Percentiles rank a stretch among this genome's conserved stretches.
These are phyloP conservation scores for Loxodes magnus DNA, from an alignment of 73 alveolate genomes.

Conservation along the genomic window DNA sequence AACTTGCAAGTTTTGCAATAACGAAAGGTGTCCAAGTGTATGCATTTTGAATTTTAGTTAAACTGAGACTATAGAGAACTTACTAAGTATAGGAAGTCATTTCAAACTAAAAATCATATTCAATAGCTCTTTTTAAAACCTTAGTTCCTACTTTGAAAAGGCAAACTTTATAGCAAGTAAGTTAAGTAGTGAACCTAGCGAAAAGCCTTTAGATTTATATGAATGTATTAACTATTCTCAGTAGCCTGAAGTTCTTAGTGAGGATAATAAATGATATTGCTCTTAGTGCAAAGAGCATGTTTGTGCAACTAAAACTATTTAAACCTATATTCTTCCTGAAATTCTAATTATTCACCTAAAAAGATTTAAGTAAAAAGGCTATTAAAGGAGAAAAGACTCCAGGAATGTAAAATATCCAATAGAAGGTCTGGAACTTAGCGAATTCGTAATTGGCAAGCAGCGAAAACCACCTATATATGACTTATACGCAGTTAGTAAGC, in stretches of 20 bases:
- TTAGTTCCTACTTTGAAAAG: too few species aligned
- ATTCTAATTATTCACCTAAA: conserved; percentile 68
- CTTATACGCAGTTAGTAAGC: conserved; percentile 82
- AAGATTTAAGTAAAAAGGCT: conserved; percentile 55
- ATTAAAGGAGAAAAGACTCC: conserved; percentile 15
- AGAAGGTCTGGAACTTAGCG: conserved; percentile 42
- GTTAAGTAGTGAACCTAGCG: too few species aligned
- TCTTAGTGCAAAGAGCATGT: conserved; percentile 66
- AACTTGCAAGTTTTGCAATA: too few species aligned
- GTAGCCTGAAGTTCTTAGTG: conserved; percentile 58
- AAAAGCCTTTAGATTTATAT: too few species aligned
- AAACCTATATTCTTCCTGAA: conserved; percentile 71
- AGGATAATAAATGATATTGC: conserved; percentile 86
- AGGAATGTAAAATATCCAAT: conserved; percentile 44
- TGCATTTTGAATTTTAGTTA: too few species aligned
- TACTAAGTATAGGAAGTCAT: too few species aligned
- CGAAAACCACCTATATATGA: conserved; percentile 45
- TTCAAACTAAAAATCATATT: too few species aligned
- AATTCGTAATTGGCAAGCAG: not conserved
- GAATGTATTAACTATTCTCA: too few species aligned
- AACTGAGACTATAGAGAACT: too few species aligned
- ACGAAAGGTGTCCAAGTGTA: too few species aligned
- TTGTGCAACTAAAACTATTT: conserved; percentile 59
- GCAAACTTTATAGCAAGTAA: too few species aligned
- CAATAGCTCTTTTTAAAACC: too few species aligned